Base-by-base conservation (phyloP, 2,329 filamentous ascomycete genomes). In the Penicillium rolfsii region DNA sequence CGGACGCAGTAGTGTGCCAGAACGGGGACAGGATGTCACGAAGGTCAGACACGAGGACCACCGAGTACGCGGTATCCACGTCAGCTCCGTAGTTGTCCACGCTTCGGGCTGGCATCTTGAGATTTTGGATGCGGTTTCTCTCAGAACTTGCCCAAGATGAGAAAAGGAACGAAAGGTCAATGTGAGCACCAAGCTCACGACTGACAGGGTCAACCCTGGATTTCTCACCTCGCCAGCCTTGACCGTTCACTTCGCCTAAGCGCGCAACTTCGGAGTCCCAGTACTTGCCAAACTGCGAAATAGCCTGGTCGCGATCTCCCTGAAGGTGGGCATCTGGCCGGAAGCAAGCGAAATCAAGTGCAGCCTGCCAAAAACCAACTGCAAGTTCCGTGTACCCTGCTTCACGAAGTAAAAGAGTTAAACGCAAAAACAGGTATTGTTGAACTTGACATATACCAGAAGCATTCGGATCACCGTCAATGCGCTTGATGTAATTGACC, bases 201-300 rank as follows among this genome's bases (percentile, higher is more conserved):
- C 61, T 55, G 43, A 64, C 75, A 6, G 77, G 65, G 43, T 83
- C 80, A 1, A 82, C 43, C 19, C 63, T 57, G 38, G 59, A 26
- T 7, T 59, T 62, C 33, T 56, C 67, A 22, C 64, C 73, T 26
- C 65, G 71, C 93, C 93, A 97, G 0, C 93, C 92, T 62, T 82
- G 81, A 2, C 91, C 88, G 1, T 80, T 82, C 0, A 77, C 70
- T 67, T 98, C 94, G 9, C 94, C 94, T 57, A 97, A 84, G 5
- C 94, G 85, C 0, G 90, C 81, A 0, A 87, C 83, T 71, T 97
- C 94, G 59, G 87, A 91, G 61, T 97, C 92, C 95, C 95, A 98
- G 64, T 95, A 97, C 2, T 88, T 83, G 52, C 85, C 80, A 63
- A 97, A 90, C 0, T 69, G 64, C n/a, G 67, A 48, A 30, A 77